These are phyloP conservation scores for Aegilops tauschii DNA, from an alignment of 176 grass and related monocot genomes.

Conservation along the genomic window DNA sequence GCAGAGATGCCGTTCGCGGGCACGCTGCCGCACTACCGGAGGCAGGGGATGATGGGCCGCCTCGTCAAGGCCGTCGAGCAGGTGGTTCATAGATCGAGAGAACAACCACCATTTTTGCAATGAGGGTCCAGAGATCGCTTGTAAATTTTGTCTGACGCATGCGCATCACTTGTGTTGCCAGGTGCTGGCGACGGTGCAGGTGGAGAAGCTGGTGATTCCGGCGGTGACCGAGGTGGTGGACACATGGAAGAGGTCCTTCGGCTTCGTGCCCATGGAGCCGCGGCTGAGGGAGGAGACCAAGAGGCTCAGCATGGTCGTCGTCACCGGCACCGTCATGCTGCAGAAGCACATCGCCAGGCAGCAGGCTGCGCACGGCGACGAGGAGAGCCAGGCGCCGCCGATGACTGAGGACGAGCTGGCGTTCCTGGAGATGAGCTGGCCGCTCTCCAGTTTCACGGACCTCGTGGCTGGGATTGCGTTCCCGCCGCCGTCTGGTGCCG, in stretches of 20 bases:
- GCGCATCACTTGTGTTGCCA: neutral
- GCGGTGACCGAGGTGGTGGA: conserved; percentile 50
- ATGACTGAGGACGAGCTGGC: conserved; percentile 43
- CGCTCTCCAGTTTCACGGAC: conserved; percentile 31
- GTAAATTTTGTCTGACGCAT: neutral
- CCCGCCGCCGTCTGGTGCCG: neutral
- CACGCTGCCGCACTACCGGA: conserved; percentile 67
- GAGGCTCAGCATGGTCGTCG: conserved; percentile 50
- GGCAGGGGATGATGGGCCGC: conserved; percentile 66
- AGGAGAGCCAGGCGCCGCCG: neutral
- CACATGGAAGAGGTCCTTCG: conserved; percentile 70
- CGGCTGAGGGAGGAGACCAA: conserved; percentile 42
- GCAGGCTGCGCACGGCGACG: neutral
- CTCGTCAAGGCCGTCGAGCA: conserved; percentile 69
- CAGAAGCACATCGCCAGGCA: conserved; percentile 37
- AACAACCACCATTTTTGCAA: too few species aligned
- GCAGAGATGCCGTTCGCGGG: conserved; percentile 84
- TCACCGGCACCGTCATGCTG: conserved; percentile 62
- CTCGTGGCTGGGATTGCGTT: conserved; percentile 14
- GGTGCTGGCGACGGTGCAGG: conserved; percentile 52
- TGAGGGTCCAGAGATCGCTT: neutral
- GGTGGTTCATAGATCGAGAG: conserved; percentile 28
- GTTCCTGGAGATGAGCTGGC: conserved; percentile 30
- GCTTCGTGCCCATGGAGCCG: conserved; percentile 39
- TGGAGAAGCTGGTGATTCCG: conserved; percentile 66